Conservation (phyloP, 345 rosid species). For the Boechera retrofracta region DNA sequence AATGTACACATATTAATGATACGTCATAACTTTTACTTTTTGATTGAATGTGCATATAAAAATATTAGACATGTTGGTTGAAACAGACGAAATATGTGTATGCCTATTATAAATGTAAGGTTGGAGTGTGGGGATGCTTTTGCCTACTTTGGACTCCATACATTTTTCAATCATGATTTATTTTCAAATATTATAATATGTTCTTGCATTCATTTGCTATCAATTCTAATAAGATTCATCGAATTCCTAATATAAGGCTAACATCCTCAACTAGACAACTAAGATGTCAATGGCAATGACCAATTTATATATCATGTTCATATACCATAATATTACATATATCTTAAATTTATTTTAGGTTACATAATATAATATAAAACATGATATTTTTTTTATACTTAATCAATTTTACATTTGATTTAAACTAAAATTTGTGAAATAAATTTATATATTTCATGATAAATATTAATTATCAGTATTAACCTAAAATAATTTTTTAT, state of each 20-base stretch:
- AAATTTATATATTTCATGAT: too few relatives aligned
- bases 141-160: constrained; percentile 24
- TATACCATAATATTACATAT: background rate
- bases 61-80: constrained; percentile 33
- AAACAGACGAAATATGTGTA: constrained; percentile 22
- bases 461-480: too few relatives aligned
- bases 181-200: too few relatives aligned
- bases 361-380: too few relatives aligned
- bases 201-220: background rate
- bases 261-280: background rate
- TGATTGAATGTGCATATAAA: constrained; percentile 15
- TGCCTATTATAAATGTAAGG: constrained; percentile 27
- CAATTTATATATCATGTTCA: background rate
- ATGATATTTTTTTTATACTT: too few relatives aligned
- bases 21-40: constrained; percentile 11
- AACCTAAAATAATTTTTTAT: too few relatives aligned
- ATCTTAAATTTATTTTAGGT: too few relatives aligned
- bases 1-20: background rate
- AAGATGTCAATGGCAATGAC: background rate
- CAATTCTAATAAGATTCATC: background rate
- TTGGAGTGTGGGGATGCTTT: constrained; percentile 39
- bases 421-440: too few relatives aligned
- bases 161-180: background rate
- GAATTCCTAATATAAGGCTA: background rate
- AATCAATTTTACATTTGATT: too few relatives aligned